Evolutionary conservation across 1,284 basidiomycete species (phyloP), one percentile per base, ranked within the genome.

Genomic region (Ceratobasidium papillatum): DNA sequence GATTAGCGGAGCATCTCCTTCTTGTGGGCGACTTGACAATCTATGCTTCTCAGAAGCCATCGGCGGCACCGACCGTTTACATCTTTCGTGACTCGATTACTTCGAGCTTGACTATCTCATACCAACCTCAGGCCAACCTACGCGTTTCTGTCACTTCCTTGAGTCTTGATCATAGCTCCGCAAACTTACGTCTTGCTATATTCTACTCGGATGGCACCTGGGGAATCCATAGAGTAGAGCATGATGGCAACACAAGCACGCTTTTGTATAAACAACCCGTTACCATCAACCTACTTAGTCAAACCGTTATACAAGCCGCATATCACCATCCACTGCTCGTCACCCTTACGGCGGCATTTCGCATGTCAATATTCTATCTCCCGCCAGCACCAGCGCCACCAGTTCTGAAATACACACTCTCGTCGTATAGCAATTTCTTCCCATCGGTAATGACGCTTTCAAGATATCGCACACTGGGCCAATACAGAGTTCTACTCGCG

Each of bases 281-380:
- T 17, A 27, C 81, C 8, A 80, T 82, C 51, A 79, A 80, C 62
- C 82, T 45, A 25, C 76, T 36, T 65, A 82, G 3, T 5, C 80
- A 84, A 14, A 85, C 85, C 12, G 85, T 91, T 75, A 84, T 87
- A 58, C 88, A 90, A 64, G 90, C 90, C 12, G 91, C 86, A 19
- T 94, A 92, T 78, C 88, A 93, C 77, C 91, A 93, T 74, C 92
- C 91, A 0, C 82, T 94, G 3, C 88, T 94, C 63, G 85, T 91
- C 52, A 89, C 90, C 0, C 84, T 94, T 47, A 90, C 92, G 17
- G 82, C 86, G 75, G 81, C 85, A 32, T 93, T 93, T 80, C 84
- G 84, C 14, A 85, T 94, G 30, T 89, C 88, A 49, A 80, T 93
- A 32, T 94, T 91, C 80, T 87, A 92, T 80, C 80, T 93, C 0